Conservation (phyloP, 2,329 filamentous ascomycete species). For the Ceratocystis eucalypticola region DNA sequence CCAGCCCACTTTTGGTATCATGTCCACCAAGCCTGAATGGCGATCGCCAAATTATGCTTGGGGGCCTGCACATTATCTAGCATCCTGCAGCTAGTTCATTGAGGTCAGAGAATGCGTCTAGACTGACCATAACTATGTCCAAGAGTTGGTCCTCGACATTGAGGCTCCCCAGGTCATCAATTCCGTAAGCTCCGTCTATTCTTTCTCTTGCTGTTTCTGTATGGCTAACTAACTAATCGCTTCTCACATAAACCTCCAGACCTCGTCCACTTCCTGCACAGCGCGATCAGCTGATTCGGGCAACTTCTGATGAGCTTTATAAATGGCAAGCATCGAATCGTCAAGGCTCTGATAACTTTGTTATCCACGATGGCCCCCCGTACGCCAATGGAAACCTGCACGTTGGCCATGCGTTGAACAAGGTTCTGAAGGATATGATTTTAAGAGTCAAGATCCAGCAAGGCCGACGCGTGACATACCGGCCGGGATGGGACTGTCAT, state of each 20-base stretch:
- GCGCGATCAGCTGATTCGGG: conserved; percentile 48
- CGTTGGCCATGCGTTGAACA: conserved; percentile 90
- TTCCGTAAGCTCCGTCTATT: conserved; percentile 41
- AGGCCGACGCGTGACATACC: conserved; percentile 61
- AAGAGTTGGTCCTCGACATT: conserved; percentile 62
- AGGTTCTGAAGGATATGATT: conserved; percentile 91
- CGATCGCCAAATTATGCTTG: background rate
- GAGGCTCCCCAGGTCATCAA: conserved; percentile 59
- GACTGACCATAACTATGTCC: conserved; percentile 55
- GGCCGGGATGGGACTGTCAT: conserved; percentile 96
- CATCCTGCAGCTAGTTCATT: background rate
- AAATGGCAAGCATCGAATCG: conserved; percentile 59
- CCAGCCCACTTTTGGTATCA: conserved; percentile 7
- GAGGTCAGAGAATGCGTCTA: conserved; percentile 31
- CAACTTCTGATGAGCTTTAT: conserved; percentile 81
- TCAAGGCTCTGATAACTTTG: conserved; percentile 48
- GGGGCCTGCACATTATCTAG: background rate
- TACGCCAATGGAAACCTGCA: conserved; percentile 92
- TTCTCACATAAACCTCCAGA: conserved; percentile 26
- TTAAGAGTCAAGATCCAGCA: conserved; percentile 66
- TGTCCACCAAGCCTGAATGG: background rate
- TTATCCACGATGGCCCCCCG: conserved; percentile 88
- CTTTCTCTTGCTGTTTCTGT: background rate
- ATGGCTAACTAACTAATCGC: background rate
- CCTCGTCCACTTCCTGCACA: conserved; percentile 38